Percentiles rank a stretch among this genome's conserved stretches.
phyloP scores from a whole-genome alignment of 2,329 filamentous ascomycete genomes.

The Aureobasidium namibiae region DNA sequence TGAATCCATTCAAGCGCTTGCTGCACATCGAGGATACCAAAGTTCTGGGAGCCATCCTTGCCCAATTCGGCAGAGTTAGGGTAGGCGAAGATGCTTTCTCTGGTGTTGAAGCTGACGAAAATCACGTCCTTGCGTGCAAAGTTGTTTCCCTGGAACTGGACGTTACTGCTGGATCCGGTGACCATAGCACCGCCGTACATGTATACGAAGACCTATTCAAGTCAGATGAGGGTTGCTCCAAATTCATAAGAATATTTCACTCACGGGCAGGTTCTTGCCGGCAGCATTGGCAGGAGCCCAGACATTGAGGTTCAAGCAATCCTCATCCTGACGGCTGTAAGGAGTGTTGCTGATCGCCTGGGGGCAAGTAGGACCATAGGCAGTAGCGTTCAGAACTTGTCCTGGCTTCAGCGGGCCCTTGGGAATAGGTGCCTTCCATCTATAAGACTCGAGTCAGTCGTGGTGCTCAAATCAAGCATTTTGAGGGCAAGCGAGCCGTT shows the following conservation, averaged over 20 bases:
- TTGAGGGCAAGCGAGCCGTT: not conserved
- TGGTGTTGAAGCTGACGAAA: conserved; percentile 10
- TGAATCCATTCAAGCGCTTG: conserved; percentile 6
- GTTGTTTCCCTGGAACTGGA: conserved; percentile 20
- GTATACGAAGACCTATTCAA: conserved; percentile 7
- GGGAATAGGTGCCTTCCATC: conserved; percentile 24
- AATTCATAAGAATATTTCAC: not conserved
- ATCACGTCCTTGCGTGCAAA: conserved; percentile 11
- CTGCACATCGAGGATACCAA: conserved; percentile 11
- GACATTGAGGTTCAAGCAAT: conserved; percentile 11
- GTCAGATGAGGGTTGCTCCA: not conserved
- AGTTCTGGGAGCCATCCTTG: conserved; percentile 8
- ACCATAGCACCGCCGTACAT: conserved; percentile 13
- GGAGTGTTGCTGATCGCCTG: conserved; percentile 19
- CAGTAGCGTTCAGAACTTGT: not conserved
- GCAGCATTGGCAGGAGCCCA: not conserved
- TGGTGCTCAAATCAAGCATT: not conserved
- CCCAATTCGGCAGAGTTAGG: conserved; percentile 9
- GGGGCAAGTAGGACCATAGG: conserved; percentile 5
- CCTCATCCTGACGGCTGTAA: conserved; percentile 17
- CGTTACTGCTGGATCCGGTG: conserved; percentile 15
- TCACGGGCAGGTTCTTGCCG: not conserved
- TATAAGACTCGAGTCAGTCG: not conserved
- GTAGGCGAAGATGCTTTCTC: conserved; percentile 10
- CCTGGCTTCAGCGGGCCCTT: not conserved